Evolutionary conservation across 148 eudicot species (phyloP).

Genomic region (Gaultheria prostrata): DNA sequence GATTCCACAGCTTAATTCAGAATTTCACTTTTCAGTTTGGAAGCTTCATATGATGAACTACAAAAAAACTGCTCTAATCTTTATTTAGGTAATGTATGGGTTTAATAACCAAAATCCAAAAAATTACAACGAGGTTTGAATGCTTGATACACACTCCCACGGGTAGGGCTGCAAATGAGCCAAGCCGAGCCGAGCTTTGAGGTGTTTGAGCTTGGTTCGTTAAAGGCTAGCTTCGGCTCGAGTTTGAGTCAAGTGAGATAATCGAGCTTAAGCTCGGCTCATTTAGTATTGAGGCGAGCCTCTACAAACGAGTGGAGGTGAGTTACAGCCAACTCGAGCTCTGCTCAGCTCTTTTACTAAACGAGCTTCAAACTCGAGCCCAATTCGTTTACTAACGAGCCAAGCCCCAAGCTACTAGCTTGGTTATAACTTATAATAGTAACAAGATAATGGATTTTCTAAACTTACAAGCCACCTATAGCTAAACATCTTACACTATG

Average conservation of each 20-base stretch:
- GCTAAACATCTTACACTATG: not conserved
- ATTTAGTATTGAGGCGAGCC: not conserved
- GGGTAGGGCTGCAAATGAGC: not conserved
- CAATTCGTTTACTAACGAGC: not conserved
- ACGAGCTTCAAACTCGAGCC: not conserved
- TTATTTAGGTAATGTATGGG: not conserved
- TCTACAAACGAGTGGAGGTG: not conserved
- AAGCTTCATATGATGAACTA: not conserved
- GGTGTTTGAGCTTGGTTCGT: not conserved
- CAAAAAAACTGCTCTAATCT: not conserved
- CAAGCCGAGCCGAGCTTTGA: not conserved
- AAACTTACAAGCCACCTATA: not conserved
- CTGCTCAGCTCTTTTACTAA: not conserved
- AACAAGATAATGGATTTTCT: too few species aligned
- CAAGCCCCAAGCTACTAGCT: not conserved
- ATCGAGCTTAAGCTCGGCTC: not conserved
- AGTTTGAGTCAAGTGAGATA: not conserved
- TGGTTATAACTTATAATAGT: too few species aligned
- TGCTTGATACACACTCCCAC: not conserved
- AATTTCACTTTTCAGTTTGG: not conserved
- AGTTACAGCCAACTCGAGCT: not conserved
- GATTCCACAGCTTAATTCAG: not conserved
- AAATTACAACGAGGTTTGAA: not conserved
- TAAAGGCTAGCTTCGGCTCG: not conserved
- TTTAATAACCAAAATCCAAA: not conserved